Base-by-base conservation (phyloP, 352 stramenopile genomes). In the Pythium brassicae region DNA sequence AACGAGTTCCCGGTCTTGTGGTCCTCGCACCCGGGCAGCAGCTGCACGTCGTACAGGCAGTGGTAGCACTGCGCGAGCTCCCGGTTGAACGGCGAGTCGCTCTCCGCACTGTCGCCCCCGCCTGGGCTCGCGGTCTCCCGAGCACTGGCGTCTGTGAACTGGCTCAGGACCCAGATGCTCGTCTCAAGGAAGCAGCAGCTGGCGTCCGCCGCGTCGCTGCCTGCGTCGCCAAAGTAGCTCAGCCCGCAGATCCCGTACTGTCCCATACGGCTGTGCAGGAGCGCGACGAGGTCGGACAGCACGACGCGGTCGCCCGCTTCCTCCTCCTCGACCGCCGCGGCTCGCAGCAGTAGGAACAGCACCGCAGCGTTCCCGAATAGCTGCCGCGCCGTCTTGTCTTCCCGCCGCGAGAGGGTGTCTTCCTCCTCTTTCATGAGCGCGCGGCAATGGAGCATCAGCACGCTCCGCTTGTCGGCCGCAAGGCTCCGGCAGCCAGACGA, bases 391-490 rank as follows among this genome's bases (percentile, higher is more conserved):
- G 55, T 73, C 49, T 76, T 85, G 25, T 70, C 65, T 47, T 82
- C 75, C 22, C 62, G 74, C n/a, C 62, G 69, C 14, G 63, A 56
- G 4, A 77, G 46, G n/a, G 50, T 68, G 7, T 78, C 69, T 54
- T 89, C 78, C 63, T 89, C 80, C 45, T 91, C 76, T 52, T 91
- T 91, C 59, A 91, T 77, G 50, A 91, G 53, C 19, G 50, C 61
- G 17, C 71, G 76, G 50, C 76, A 87, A 25, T 76, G 47, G 4
- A 55, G 53, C 74, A 85, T 80, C 22, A 85, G 27, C 10, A 68
- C 52, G 26, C 57, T 64, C 40, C 59, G 55, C 49, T 82, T 76
- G 23, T 63, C 32, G 2, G 45, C 44, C 7, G 60, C 35, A 35
- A 78, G 57, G 0, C n/a, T 9, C n/a, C 20, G 10, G 11, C 12